These are phyloP conservation scores for Didymella pinodella DNA, from an alignment of 2,329 filamentous ascomycete genomes.

Conservation along the genomic window DNA sequence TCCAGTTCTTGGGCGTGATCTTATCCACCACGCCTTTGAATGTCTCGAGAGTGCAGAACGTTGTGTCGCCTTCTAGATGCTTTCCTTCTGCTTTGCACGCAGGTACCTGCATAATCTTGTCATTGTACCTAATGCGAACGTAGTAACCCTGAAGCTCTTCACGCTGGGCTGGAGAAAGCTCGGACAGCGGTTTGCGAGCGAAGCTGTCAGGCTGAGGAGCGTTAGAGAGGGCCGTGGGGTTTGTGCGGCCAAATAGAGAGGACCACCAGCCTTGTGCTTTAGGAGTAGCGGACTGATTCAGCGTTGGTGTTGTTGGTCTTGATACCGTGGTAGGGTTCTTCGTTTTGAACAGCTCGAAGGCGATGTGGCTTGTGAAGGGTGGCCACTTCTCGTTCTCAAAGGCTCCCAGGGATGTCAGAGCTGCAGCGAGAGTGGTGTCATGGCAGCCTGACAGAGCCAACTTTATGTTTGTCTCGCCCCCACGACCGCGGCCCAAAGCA, in stretches of 20 bases:
- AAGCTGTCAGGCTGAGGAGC: slow-evolving; percentile 54
- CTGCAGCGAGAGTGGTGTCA: slow-evolving; percentile 87
- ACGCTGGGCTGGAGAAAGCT: slow-evolving; percentile 66
- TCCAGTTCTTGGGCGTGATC: slow-evolving; percentile 85
- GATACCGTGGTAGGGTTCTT: slow-evolving; percentile 29
- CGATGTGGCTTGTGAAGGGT: slow-evolving; percentile 90
- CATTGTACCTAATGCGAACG: slow-evolving; percentile 91
- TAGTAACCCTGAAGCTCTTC: slow-evolving; percentile 76
- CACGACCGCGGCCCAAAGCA: slow-evolving; percentile 52
- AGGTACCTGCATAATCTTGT: slow-evolving; percentile 79
- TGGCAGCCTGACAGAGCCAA: slow-evolving; percentile 87
- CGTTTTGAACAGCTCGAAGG: slow-evolving; percentile 84
- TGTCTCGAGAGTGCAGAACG: slow-evolving; percentile 87
- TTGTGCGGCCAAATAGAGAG: slow-evolving; percentile 44
- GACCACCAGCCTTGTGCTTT: slow-evolving; percentile 49
- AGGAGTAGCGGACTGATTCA: slow-evolving; percentile 14
- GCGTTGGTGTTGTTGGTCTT: slow-evolving; percentile 1
- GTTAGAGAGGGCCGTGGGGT: slow-evolving; percentile 15
- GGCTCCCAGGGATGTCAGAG: slow-evolving; percentile 79
- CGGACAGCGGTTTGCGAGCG: slow-evolving; percentile 65
- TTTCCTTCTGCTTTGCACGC: slow-evolving; percentile 80
- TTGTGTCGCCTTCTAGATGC: slow-evolving; percentile 85
- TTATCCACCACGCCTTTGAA: slow-evolving; percentile 95
- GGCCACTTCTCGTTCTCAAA: slow-evolving; percentile 82
- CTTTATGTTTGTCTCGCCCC: slow-evolving; percentile 65